Percentiles rank a stretch among this genome's conserved stretches.
phyloP scores from a whole-genome alignment of 345 rosid species.

The Jatropha curcas region DNA sequence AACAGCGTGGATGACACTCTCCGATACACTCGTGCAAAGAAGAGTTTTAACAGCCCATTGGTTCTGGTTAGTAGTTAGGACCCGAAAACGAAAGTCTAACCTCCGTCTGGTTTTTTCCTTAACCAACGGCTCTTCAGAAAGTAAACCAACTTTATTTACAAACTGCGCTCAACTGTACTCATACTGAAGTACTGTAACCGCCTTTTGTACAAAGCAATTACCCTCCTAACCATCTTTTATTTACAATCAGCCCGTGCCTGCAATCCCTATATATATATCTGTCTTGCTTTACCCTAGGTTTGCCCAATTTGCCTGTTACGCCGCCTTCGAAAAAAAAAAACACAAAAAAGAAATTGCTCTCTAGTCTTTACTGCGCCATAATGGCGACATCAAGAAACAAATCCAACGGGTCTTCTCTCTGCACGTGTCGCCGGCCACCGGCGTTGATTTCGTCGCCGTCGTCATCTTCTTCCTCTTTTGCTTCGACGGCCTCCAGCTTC shows the following conservation, averaged over 20 bases:
- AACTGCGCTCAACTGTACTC: background rate
- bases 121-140: background rate
- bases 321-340: background rate
- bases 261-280: background rate
- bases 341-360: too few relatives aligned
- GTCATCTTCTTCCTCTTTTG: slow-evolving; percentile 42
- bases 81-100: slow-evolving; percentile 14
- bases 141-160: background rate
- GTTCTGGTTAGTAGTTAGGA: background rate
- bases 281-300: slow-evolving; percentile 10
- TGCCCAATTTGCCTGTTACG: slow-evolving; percentile 11
- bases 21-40: background rate
- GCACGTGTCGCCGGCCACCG: slow-evolving; percentile 11
- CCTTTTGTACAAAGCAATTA: background rate
- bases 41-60: background rate
- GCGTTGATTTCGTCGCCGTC: background rate
- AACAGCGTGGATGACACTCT: background rate
- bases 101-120: background rate
- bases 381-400: slow-evolving; percentile 29
- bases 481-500: slow-evolving; percentile 43
- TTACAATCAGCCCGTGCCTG: slow-evolving; percentile 2
- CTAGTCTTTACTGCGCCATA: background rate
- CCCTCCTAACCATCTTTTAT: background rate
- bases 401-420: slow-evolving; percentile 15
- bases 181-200: background rate